These are phyloP conservation scores for Mycena vitilis DNA, from an alignment of 768 basidiomycete species.

Conservation along the genomic window DNA sequence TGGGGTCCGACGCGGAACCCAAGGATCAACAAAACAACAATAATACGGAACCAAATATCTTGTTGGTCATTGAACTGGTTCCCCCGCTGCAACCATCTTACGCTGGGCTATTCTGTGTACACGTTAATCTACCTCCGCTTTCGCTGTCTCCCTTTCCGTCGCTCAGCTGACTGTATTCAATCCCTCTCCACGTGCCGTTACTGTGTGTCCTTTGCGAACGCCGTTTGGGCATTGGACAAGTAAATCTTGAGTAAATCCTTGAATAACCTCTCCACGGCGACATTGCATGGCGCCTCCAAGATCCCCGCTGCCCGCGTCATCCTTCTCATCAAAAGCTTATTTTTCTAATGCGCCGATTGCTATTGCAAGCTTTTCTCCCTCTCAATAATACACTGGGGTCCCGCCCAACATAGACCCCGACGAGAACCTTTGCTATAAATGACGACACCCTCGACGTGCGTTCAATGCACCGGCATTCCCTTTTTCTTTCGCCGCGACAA, in stretches of 20 bases:
- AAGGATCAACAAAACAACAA: constrained; percentile 9
- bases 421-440: constrained; percentile 15
- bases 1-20: constrained; percentile 25
- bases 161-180: neutral
- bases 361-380: neutral
- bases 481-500: constrained; percentile 6
- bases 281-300: constrained; percentile 25
- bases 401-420: constrained; percentile 20
- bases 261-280: constrained; percentile 1
- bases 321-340: constrained; percentile 24
- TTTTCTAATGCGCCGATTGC: constrained; percentile 15
- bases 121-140: constrained; percentile 7
- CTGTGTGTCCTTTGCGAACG: neutral
- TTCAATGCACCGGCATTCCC: constrained; percentile 11
- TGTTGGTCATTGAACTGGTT: constrained; percentile 19
- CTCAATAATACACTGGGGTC: neutral
- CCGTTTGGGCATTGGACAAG: neutral
- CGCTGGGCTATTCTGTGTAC: neutral
- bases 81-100: constrained; percentile 8
- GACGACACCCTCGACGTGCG: neutral
- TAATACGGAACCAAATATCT: constrained; percentile 8
- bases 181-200: constrained; percentile 14
- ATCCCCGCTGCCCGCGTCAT: constrained; percentile 26
- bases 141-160: neutral
- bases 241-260: neutral